Evolutionary conservation across 768 basidiomycete genomes (phyloP), one percentile per base, ranked within the genome.

Genomic region (Termitomyces titanicus): DNA sequence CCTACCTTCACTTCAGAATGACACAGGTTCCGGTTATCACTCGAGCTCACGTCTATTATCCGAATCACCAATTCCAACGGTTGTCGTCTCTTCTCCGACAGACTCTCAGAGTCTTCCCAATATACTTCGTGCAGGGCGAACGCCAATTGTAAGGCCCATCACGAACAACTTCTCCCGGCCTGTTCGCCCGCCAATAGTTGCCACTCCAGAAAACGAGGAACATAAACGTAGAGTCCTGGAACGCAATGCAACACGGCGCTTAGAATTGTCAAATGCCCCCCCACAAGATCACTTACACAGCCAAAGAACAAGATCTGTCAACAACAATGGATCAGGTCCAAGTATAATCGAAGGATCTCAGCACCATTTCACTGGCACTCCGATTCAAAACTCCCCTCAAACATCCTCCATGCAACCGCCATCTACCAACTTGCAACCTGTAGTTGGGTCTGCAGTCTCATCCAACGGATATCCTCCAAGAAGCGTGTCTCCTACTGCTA

Each of bases 81-180:
- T 86, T 18, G 71, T 87, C 49, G 72, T 87, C 35, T 85, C 84
- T 12, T 76, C 74, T 2, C 76, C 77, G 7, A 62, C 63, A 9
- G 58, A 57, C 24, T 38, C 66, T 33, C 58, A 59, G 20, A 61
- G n/a, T n/a, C n/a, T 61, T 33, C 47, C 61, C 40, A 51, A 48
- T 24, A 63, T 61, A 29, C 54, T 51, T 45, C 63, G 56, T 38
- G 57, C 64, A 7, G 72, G 68, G 38, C 75, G 79, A 20, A 71
- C 73, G 44, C 79, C 79, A 7, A 74, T 82, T 34, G 68, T 75
- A 43, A 66, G 65, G 45, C 74, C 75, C n/a, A 72, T 75, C 5
- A 73, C 73, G 13, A 66, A 77, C 29, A 89, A 88, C 64, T 88
- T 84, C 62, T 88, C 88, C 22, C 74, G 85, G 47, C 85, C 86